Evolutionary conservation across 2,329 filamentous ascomycete genomes (phyloP), one percentile per base, ranked within the genome.

Genomic region (Diaporthe australafricana): DNA sequence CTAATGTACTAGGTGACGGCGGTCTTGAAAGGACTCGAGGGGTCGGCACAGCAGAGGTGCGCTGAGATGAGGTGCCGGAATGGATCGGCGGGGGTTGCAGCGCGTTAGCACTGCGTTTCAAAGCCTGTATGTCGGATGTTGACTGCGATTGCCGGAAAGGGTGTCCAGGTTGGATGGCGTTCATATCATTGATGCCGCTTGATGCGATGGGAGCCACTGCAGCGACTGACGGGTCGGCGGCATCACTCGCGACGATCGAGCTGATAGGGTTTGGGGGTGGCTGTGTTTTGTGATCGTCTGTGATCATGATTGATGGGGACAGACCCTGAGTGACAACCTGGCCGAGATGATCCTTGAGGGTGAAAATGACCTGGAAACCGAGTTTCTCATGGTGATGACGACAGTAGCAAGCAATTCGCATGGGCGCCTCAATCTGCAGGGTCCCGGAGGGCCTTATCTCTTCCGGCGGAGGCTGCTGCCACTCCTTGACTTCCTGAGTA

Each of bases 371-470:
- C 75, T 89, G 87, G 82, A 98, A 99, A 1, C 96, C 96, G 76
- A 92, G 86, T 84, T 98, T 98, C 83, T 98, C 96, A 72, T 93
- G 91, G 77, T 98, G 96, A 80, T 99, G 96, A 25, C 96, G 91
- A 83, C 96, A 98, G 82, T 98, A 99, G 81, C 96, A 99, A 30
- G 95, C 94, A 77, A 99, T 98, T 12, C 96, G 92, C 95, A 98
- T 98, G 0, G 94, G 95, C 2, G 94, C 90, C 76, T 95, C 92
- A 27, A 97, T 91, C 78, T 94, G 92, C 85, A 94, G 90, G 8
- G 92, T 89, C 65, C 90, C 90, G 14, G 75, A 57, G 65, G 87
- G 85, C 55, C 82, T 85, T 73, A 83, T 79, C 35, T 86, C 81
- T n/a, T 85, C 81, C 83, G 77, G 84, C 77, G 78, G 89, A 85